A percentile compares a stretch with the other conserved stretches of the same genome.
Evolutionary conservation across 2,329 filamentous ascomycete genomes (phyloP).

Genomic region (Fusarium albosuccineum): DNA sequence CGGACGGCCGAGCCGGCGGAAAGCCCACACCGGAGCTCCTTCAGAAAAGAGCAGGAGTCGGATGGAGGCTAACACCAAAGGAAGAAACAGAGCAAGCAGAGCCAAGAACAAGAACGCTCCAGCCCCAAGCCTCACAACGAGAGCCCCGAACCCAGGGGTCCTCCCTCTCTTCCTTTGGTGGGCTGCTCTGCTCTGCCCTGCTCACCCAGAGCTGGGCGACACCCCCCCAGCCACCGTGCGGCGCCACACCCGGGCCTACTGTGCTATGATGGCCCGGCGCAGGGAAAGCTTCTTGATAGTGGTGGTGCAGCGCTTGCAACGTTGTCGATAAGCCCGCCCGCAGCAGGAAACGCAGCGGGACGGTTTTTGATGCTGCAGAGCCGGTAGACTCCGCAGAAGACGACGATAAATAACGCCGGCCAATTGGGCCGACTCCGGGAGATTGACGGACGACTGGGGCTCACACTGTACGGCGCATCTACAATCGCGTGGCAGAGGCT

Average conservation of each 20-base stretch:
- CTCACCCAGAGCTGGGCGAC: conserved; percentile 5
- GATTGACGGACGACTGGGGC: conserved; percentile 15
- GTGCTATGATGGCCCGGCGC: conserved; percentile 22
- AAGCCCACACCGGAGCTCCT: conserved; percentile 18
- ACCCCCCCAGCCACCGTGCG: conserved; percentile 25
- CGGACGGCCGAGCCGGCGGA: conserved; percentile 42
- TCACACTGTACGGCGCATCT: conserved; percentile 37
- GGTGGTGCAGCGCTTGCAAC: conserved; percentile 21
- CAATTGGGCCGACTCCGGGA: conserved; percentile 45
- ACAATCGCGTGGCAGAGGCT: conserved; percentile 23
- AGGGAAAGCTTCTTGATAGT: conserved; percentile 12
- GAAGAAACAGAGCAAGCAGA: neutral
- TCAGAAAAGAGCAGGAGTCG: conserved; percentile 22
- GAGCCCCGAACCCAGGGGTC: conserved; percentile 19
- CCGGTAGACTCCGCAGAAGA: conserved; percentile 29
- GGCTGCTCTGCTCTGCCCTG: neutral
- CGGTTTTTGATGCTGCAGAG: conserved; percentile 25
- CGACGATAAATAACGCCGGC: conserved; percentile 41
- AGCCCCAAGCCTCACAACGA: conserved; percentile 31
- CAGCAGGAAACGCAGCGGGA: conserved; percentile 15
- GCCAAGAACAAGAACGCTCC: conserved; percentile 39
- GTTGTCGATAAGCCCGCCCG: conserved; percentile 23
- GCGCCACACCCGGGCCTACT: conserved; percentile 27
- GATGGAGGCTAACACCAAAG: conserved; percentile 2
- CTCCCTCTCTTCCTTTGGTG: neutral